phyloP scores from a whole-genome alignment of 169 alveolate genomes.

The Cryptosporidium bovis region DNA sequence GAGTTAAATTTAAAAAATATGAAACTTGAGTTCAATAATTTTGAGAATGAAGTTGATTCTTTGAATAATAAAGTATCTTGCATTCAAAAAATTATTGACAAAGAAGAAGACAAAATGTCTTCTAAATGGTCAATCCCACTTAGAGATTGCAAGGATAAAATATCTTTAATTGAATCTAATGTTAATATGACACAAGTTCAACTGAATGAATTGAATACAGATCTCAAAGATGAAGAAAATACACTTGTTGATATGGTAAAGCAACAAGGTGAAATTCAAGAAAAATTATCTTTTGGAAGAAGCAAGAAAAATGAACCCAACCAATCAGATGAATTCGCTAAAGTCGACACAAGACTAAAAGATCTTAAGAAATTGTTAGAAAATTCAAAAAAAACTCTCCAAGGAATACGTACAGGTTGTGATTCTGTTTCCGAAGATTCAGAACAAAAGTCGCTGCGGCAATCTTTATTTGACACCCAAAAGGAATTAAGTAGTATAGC shows the following conservation, averaged over 20 bases:
- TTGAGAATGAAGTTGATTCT: constrained; percentile 71
- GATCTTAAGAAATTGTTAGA: constrained; percentile 38
- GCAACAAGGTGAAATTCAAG: constrained; percentile 18
- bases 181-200: constrained; percentile 60
- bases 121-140: constrained; percentile 66
- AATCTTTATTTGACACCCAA: constrained; percentile 68
- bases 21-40: constrained; percentile 76
- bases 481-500: constrained; percentile 75
- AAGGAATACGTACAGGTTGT: constrained; percentile 65
- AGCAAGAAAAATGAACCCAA: constrained; percentile 72
- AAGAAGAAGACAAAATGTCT: constrained; percentile 47
- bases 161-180: constrained; percentile 44
- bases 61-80: background rate
- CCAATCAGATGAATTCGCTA: constrained; percentile 63
- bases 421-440: constrained; percentile 49
- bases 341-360: constrained; percentile 43
- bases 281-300: background rate
- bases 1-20: constrained; percentile 78
- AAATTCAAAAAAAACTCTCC: constrained; percentile 24
- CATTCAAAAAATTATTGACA: constrained; percentile 36
- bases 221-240: constrained; percentile 48
- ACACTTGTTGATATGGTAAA: background rate
- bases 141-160: constrained; percentile 33
- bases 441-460: constrained; percentile 68
- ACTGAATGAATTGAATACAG: constrained; percentile 30